Conservation (phyloP, 108 stramenopile genomes). For the Nannochloropsis oceanica region DNA sequence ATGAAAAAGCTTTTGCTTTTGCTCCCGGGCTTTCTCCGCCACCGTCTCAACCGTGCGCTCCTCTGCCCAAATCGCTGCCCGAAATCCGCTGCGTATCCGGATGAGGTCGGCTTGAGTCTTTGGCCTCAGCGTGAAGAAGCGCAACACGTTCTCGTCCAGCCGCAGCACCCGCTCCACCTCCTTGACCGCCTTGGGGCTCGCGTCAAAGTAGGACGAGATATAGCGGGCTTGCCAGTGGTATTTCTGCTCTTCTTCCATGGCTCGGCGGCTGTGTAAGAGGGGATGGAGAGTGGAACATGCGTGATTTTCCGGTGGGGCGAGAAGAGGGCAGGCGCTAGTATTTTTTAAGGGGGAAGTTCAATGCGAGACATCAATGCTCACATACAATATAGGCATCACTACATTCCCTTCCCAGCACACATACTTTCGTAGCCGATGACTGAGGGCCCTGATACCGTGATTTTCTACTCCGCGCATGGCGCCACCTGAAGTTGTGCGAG, state of each 20-base stretch:
- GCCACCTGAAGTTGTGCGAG: background rate
- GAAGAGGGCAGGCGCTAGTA: too few species aligned
- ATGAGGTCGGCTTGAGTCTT: background rate
- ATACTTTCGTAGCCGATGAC: background rate
- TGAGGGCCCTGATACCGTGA: background rate
- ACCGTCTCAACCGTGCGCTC: background rate
- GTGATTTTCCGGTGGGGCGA: too few species aligned
- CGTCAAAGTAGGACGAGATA: background rate
- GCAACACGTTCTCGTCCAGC: background rate
- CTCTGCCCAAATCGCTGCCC: background rate
- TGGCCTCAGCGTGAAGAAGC: background rate
- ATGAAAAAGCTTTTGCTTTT: background rate
- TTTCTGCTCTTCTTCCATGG: background rate
- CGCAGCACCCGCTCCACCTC: background rate
- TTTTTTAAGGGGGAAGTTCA: too few species aligned
- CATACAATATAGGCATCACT: background rate
- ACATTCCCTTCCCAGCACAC: background rate
- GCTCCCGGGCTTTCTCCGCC: background rate
- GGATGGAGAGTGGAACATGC: too few species aligned
- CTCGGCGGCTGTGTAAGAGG: background rate
- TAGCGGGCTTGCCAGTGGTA: background rate
- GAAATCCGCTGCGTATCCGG: background rate
- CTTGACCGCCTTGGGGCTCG: background rate
- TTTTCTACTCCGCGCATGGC: background rate
- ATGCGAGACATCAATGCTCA: background rate